These are phyloP conservation scores for Coniochaeta ligniaria DNA, from an alignment of 2,329 filamentous ascomycete species.

Conservation along the genomic window DNA sequence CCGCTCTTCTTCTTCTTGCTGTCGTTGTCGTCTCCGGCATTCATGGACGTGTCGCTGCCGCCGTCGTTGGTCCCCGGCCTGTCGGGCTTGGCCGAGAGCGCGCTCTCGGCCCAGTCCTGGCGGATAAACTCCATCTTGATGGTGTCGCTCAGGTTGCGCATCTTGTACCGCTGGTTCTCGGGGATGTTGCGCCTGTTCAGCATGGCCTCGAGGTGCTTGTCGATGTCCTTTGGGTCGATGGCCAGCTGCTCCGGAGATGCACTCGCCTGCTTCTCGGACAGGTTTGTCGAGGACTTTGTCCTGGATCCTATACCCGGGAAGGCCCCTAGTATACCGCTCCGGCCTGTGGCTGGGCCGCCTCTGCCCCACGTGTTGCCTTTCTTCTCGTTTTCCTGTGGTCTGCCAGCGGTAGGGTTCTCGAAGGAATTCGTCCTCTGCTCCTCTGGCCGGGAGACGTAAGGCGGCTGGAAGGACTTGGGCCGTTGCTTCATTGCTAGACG, in stretches of 20 bases:
- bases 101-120: constrained; percentile 72
- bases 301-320: constrained; percentile 25
- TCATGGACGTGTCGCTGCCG: constrained; percentile 32
- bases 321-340: constrained; percentile 29
- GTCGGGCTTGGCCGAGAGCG: constrained; percentile 39
- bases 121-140: constrained; percentile 96
- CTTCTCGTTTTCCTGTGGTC: constrained; percentile 3
- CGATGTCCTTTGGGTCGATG: constrained; percentile 48
- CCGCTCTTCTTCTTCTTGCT: constrained; percentile 47
- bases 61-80: constrained; percentile 36
- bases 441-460: constrained; percentile 15
- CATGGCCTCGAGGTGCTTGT: constrained; percentile 52
- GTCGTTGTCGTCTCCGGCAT: constrained; percentile 21
- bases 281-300: constrained; percentile 11
- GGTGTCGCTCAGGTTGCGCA: constrained; percentile 79
- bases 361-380: constrained; percentile 16
- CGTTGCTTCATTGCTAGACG: constrained; percentile 28
- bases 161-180: constrained; percentile 88
- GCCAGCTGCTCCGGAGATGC: constrained; percentile 23
- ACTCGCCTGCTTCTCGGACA: constrained; percentile 26
- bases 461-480: constrained; percentile 43
- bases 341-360: constrained; percentile 28
- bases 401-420: neutral
- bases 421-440: constrained; percentile 6
- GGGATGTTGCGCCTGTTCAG: constrained; percentile 88